A percentile compares a stretch with the other conserved stretches of the same genome.
Conservation (phyloP, 202 grass and related monocot genomes). For the Panicum virgatum region DNA sequence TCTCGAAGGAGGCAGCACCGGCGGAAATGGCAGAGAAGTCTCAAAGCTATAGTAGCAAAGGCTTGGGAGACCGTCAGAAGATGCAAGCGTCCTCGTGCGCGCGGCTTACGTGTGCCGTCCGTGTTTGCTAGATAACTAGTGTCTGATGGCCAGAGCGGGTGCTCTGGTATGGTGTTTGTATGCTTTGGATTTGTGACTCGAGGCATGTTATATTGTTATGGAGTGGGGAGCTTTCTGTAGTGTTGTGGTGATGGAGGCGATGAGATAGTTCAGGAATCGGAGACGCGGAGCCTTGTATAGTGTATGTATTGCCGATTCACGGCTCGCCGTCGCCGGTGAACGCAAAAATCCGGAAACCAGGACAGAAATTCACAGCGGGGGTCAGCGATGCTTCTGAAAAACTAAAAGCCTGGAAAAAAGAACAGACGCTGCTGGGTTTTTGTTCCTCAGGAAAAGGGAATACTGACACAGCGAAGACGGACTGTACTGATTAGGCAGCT, state of each 20-base stretch:
- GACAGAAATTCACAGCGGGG: too few species aligned
- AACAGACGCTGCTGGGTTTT: background rate
- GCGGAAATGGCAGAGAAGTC: background rate
- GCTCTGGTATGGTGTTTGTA: background rate
- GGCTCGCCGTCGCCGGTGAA: background rate
- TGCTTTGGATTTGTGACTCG: background rate
- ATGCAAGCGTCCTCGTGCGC: background rate
- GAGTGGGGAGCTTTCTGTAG: background rate
- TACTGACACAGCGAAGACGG: background rate
- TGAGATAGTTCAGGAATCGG: background rate
- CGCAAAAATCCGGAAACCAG: background rate
- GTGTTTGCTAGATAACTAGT: background rate
- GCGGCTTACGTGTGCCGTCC: background rate
- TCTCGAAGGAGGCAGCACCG: constrained; percentile 13
- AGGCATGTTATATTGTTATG: background rate
- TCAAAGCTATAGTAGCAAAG: too few species aligned
- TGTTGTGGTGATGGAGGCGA: background rate
- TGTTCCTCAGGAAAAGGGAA: background rate
- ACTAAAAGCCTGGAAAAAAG: background rate
- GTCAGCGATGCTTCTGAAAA: too few species aligned
- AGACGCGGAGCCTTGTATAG: background rate
- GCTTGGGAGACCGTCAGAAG: background rate
- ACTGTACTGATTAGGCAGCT: background rate
- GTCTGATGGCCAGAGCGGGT: background rate
- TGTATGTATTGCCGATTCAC: too few species aligned